Evolutionary conservation across 768 basidiomycete species (phyloP), one percentile per base, ranked within the genome.

Genomic region (Pleurotus citrinopileatus): DNA sequence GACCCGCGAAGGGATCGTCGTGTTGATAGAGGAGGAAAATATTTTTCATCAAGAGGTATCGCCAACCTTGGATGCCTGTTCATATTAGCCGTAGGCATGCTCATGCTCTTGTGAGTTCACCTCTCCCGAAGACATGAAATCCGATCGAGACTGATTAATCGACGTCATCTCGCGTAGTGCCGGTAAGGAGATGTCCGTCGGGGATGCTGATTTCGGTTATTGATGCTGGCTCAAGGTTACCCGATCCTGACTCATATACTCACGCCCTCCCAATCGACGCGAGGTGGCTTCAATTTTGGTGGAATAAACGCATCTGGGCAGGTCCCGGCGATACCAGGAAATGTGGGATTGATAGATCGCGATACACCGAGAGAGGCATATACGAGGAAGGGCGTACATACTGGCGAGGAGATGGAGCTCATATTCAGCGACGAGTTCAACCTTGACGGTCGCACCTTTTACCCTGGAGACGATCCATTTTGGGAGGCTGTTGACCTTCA

Each of bases 361-460:
- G 84, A 91, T 43, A 95, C 93, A 2, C 92, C 91, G 0, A 52
- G 73, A 57, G 68, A 76, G 9, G 81, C 78, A 2, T 70, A 72
- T 64, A 77, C 79, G 53, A 75, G 83, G 63, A 55, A 76, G 2
- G 19, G 79, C 82, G 3, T 84, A 85, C 57, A 65, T 75, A 23
- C 78, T 1, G 62, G 63, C 42, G 82, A 78, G 29, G 67, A 74
- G 13, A 67, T 75, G 70, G 63, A 62, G 64, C 72, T 89, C 51
- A 82, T 91, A 15, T 94, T 91, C 67, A 86, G 83, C 1, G 91
- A 94, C 64, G 91, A 93, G 72, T 94, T 94, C 66, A 82, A 92
- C 55, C 65, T 64, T 20, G 87, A 88, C 2, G 90, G 89, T 0
- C 72, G 88, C 9, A 74, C 81, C 5, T 89, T 89, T 64, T 85